Conservation (phyloP, 495 filamentous ascomycete species). For the Lichina pygmaea region DNA sequence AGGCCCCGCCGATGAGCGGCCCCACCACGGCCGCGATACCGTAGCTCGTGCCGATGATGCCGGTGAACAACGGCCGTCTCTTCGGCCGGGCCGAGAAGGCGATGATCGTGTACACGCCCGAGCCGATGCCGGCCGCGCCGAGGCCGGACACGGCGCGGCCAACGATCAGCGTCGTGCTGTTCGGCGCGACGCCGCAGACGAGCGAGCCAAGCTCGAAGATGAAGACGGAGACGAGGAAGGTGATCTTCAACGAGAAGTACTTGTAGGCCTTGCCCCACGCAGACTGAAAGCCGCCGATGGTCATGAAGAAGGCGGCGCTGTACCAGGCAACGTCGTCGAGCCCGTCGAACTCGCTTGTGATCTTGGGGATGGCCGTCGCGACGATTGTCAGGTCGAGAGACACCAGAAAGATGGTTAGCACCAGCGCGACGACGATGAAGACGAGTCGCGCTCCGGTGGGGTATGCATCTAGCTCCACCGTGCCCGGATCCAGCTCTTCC, state of each 20-base stretch:
- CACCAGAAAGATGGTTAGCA: neutral
- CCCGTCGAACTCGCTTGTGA: slow-evolving; percentile 1
- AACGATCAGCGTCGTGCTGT: slow-evolving; percentile 11
- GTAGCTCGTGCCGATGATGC: slow-evolving; percentile 15
- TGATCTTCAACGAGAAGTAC: slow-evolving; percentile 7
- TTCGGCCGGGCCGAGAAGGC: slow-evolving; percentile 11
- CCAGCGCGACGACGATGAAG: neutral
- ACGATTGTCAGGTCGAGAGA: slow-evolving; percentile 3
- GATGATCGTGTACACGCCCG: slow-evolving; percentile 13
- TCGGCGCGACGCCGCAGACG: slow-evolving; percentile 10
- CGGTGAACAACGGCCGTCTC: slow-evolving; percentile 13
- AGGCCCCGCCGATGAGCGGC: slow-evolving; percentile 22
- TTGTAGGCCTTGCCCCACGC: slow-evolving; percentile 10
- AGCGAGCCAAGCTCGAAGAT: slow-evolving; percentile 10
- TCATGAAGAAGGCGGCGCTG: slow-evolving; percentile 9
- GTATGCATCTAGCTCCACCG: neutral
- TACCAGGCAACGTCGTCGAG: slow-evolving; percentile 6
- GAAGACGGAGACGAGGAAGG: slow-evolving; percentile 7
- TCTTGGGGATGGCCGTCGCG: slow-evolving; percentile 3
- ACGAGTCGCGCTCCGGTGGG: neutral
- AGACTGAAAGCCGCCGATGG: slow-evolving; percentile 7
- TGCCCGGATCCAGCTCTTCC: neutral
- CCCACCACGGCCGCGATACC: slow-evolving; percentile 17
- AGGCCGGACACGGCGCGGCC: slow-evolving; percentile 13
- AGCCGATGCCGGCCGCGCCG: slow-evolving; percentile 7